phyloP scores from a whole-genome alignment of 108 stramenopile species.

The Seminavis robusta region DNA sequence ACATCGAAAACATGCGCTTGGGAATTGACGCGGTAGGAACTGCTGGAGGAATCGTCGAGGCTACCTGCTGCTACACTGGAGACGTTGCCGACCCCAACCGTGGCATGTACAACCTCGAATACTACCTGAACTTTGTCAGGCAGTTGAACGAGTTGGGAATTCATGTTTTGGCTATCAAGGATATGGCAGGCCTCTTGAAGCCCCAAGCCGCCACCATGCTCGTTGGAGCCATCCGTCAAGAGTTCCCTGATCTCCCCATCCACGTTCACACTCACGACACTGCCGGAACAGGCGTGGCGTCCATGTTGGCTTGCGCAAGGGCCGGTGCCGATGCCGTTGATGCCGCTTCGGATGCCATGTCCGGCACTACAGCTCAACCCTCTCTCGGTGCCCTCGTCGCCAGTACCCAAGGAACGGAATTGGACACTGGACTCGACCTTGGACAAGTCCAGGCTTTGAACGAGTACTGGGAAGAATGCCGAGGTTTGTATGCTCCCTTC shows the following conservation, averaged over 20 bases:
- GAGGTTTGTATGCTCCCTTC: conserved; percentile 89
- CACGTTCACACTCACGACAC: conserved; percentile 99
- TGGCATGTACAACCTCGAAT: conserved; percentile 88
- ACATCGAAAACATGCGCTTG: conserved; percentile 91
- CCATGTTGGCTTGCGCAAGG: conserved; percentile 85
- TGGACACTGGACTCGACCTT: conserved; percentile 79
- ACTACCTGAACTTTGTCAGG: conserved; percentile 85
- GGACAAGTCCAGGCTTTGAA: conserved; percentile 55
- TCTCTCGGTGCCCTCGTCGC: conserved; percentile 88
- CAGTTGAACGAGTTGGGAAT: conserved; percentile 68
- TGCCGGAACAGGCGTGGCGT: conserved; percentile 90
- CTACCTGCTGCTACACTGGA: conserved; percentile 93
- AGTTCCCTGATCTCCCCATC: conserved; percentile 89
- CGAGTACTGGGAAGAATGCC: conserved; percentile 88
- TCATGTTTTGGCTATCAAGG: conserved; percentile 92
- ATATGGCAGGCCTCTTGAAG: conserved; percentile 95
- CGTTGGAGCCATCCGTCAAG: conserved; percentile 72
- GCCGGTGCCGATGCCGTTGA: conserved; percentile 94
- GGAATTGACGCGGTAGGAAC: conserved; percentile 92
- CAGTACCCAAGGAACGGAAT: conserved; percentile 67
- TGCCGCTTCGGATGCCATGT: conserved; percentile 87
- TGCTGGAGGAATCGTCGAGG: conserved; percentile 92
- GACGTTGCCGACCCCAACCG: conserved; percentile 79
- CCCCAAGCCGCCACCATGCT: conserved; percentile 77
- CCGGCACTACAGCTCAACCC: conserved; percentile 92